Evolutionary conservation across 129 eudicot species (phyloP), one percentile per base, ranked within the genome.

Genomic region (Sambucus nigra): DNA sequence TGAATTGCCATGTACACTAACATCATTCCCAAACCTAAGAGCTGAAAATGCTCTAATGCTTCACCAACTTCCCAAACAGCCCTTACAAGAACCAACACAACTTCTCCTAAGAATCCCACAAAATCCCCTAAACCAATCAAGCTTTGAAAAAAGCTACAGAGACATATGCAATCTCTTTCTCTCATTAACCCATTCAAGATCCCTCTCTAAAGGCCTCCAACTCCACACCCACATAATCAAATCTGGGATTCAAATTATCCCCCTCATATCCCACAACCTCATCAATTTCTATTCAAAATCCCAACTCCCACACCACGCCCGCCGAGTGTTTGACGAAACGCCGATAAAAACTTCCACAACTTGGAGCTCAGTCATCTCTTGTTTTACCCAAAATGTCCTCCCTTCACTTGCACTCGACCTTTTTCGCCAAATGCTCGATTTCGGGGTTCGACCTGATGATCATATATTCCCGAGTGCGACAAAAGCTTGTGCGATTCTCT

Each of bases 351-450:
- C 88, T 16, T 63, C 87, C 38, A 85, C 95, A 21, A 84, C 97
- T 55, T 89, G 97, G 97, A 89, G 88, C 49, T 84, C 97, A 0
- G 47, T 89, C 17, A 85, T 89, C 41, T 76, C 95, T 14, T 72
- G 73, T 25, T 79, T 85, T 33, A 39, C 94, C 27, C 93, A 89
- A 38, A 89, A 89, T 61, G 95, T 84, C 22, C 80, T 81, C 47
- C 95, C 97, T 1, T 8, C 55, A 12, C 54, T 65, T 1, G 97
- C 86, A 0, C 59, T 89, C 12, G 61, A 67, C 20, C 76, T 67
- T 45, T 85, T 89, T 47, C 72, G 66, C 1, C 25, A 16, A 25
- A 84, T 84, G 97, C 45, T 75, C 0, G 22, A 31, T 15, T 8
- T 19, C 21, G 88, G 85, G 13, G 14, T 74, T 67, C 65, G 72